Percentiles rank a stretch among this genome's conserved stretches.
Conservation (phyloP, 2,329 filamentous ascomycete species). For the Xylariomycetidae sp. region DNA sequence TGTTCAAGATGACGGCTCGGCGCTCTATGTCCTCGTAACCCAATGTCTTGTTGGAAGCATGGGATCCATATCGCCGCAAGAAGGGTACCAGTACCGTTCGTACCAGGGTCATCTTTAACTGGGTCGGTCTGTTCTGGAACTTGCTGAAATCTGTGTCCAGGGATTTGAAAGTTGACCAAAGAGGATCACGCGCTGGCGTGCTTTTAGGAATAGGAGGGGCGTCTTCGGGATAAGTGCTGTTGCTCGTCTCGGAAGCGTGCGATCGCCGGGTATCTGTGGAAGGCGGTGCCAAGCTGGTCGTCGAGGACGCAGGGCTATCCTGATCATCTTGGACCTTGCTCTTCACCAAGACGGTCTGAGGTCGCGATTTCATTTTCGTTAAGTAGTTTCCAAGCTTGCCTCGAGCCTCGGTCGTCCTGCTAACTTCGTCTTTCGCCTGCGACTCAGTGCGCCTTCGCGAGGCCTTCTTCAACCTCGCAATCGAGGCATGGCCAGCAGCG, state of each 20-base stretch:
- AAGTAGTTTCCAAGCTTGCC: conserved; percentile 36
- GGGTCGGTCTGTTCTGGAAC: conserved; percentile 66
- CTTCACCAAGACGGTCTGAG: conserved; percentile 36
- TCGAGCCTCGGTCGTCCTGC: conserved; percentile 29
- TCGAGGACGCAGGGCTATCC: conserved; percentile 41
- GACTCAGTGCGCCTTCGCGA: conserved; percentile 26
- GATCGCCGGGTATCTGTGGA: conserved; percentile 29
- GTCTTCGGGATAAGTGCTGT: conserved; percentile 26
- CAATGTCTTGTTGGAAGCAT: conserved; percentile 58
- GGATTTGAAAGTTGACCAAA: conserved; percentile 50
- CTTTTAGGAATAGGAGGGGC: conserved; percentile 7
- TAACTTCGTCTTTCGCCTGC: conserved; percentile 23
- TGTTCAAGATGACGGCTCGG: conserved; percentile 72
- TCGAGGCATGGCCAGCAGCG: conserved; percentile 24
- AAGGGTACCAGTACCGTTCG: conserved; percentile 71
- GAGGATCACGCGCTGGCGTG: conserved; percentile 38
- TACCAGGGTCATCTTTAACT: conserved; percentile 70
- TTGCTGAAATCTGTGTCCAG: conserved; percentile 42
- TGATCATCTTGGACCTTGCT: conserved; percentile 21
- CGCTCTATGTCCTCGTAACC: conserved; percentile 78
- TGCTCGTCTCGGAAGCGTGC: conserved; percentile 26
- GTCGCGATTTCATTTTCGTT: conserved; percentile 44
- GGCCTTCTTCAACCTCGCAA: conserved; percentile 25
- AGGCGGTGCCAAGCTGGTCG: conserved; percentile 38
- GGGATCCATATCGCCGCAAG: conserved; percentile 60